Evolutionary conservation across 345 rosid genomes (phyloP), one percentile per base, ranked within the genome.

Genomic region (Capsella bursapastoris): DNA sequence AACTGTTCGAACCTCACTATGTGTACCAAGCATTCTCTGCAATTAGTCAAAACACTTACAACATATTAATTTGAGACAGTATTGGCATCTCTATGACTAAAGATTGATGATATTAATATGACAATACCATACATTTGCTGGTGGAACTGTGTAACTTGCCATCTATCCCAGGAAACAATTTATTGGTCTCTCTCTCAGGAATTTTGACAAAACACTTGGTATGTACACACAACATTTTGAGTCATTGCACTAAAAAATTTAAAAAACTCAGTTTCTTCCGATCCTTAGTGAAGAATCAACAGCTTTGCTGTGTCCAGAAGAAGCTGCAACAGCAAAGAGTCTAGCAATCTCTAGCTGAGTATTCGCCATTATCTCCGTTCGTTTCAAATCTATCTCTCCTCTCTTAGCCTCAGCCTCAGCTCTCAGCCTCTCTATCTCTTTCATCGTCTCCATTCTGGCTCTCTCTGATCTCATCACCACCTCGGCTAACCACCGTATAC

Each of bases 261-360:
- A 18, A 18, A 5, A 16, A 55, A 55, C 37, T 62, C 79, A 91
- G 67, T 74, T 89, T 80, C 96, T 88, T 70, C 98, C 97, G 52
- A 89, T 93, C 77, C 96, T 82, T 12, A 89, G 76, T 32, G 97
- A 89, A 77, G 98, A 82, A 83, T 91, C 98, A 65, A 88, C 83
- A 18, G 76, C 84, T 79, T 88, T 87, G 4, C 85, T 85, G 0
- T 70, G 74, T 28, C 71, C 80, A 29, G 81, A 34, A 18, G 59
- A 60, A 29, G 70, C 66, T 1, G 72, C 82, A 29, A 79, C 90
- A 0, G 96, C 92, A 75, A 91, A 87, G 55, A 94, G 80, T 83
- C 78, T 87, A 35, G 98, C 97, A 67, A 94, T 91, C 82, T 94
- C 97, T 59, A 94, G n/a, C 58, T 94, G 98, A 3, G 98, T 88